These are phyloP conservation scores for Hymenoscyphus salicellus DNA, from an alignment of 2,329 filamentous ascomycete genomes.

Conservation along the genomic window DNA sequence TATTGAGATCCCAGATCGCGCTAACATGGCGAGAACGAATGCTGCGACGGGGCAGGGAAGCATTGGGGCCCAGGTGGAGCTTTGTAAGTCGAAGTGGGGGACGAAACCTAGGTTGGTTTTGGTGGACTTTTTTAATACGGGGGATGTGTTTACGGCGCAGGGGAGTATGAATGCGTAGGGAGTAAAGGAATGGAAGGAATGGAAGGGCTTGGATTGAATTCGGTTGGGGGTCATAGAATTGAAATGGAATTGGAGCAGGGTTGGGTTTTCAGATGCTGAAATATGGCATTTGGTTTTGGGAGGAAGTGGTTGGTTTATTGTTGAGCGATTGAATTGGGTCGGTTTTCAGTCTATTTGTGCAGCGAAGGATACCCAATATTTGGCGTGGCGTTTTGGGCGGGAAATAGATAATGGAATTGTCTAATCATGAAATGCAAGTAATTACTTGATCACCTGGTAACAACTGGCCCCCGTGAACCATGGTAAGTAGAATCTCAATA, in stretches of 20 bases:
- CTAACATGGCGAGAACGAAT: constrained; percentile 45
- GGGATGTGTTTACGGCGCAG: constrained; percentile 33
- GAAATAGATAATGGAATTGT: neutral
- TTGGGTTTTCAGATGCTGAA: neutral
- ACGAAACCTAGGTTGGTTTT: constrained; percentile 52
- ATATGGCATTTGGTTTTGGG: neutral
- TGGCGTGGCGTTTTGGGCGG: neutral
- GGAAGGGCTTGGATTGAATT: no score
- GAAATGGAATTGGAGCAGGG: neutral
- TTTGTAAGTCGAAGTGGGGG: constrained; percentile 46
- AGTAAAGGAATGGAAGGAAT: neutral
- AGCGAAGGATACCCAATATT: neutral
- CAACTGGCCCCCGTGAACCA: neutral
- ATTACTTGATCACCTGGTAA: neutral
- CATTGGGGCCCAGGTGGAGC: constrained; percentile 48
- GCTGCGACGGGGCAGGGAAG: constrained; percentile 49
- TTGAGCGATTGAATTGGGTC: neutral
- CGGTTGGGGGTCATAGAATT: no score
- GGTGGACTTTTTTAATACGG: constrained; percentile 57
- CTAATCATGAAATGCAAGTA: neutral
- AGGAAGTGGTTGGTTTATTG: neutral
- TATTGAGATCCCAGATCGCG: constrained; percentile 53
- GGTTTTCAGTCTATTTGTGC: neutral
- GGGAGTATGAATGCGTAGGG: constrained; percentile 17
- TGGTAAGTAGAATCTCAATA: no score